Evolutionary conservation across 2,329 filamentous ascomycete species (phyloP).

Genomic region (Fusarium floridanum): DNA sequence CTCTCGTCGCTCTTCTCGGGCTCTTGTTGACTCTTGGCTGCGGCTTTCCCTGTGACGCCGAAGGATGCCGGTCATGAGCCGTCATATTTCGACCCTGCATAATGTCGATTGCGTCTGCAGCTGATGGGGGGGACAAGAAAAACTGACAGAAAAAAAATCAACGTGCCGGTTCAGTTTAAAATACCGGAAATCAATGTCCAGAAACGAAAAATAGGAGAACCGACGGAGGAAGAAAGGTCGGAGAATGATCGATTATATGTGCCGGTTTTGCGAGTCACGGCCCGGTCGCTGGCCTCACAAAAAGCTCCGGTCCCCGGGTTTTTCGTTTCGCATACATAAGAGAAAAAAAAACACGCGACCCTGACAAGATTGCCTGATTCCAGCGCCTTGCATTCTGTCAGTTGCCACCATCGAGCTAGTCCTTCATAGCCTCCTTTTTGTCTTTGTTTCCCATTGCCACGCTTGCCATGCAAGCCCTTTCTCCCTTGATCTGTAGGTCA

Average conservation of each 20-base stretch:
- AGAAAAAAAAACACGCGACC: neutral
- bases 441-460: neutral
- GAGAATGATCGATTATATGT: neutral
- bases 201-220: neutral
- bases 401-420: constrained; percentile 1
- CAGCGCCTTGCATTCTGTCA: neutral
- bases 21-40: neutral
- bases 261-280: neutral
- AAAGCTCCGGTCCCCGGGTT: neutral
- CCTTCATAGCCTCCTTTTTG: neutral
- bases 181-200: constrained; percentile 1
- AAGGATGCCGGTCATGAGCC: constrained; percentile 1
- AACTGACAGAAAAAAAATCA: neutral
- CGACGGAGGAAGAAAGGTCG: no score
- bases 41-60: neutral
- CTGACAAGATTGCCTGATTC: neutral
- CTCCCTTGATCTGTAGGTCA: neutral
- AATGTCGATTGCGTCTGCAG: neutral
- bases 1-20: constrained; percentile 20
- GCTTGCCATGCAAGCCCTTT: neutral
- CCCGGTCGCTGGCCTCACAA: constrained; percentile 1
- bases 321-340: neutral
- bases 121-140: neutral
- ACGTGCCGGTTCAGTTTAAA: neutral
- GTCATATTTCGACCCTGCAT: constrained; percentile 3